phyloP scores from a whole-genome alignment of 164 flowering plant genomes.

The Paratinospora sagittata region DNA sequence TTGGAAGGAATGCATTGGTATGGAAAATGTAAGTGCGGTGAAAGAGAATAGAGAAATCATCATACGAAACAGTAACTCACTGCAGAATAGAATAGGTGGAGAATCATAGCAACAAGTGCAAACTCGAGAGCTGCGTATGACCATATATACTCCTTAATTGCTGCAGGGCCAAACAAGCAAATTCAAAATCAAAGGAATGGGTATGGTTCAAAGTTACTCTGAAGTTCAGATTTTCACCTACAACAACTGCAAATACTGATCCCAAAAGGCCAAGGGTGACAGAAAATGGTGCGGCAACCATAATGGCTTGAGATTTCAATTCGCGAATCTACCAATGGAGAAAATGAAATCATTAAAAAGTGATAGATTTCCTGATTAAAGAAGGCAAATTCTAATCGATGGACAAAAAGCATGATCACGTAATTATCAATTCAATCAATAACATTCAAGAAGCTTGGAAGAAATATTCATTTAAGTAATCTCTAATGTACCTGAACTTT shows the following conservation, averaged over 20 bases:
- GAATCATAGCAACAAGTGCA: slow-evolving; percentile 49
- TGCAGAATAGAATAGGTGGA: slow-evolving; percentile 52
- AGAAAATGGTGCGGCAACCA: slow-evolving; percentile 76
- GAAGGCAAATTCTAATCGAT: not conserved
- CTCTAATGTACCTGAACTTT: no score
- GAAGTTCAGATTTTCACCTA: slow-evolving; percentile 41
- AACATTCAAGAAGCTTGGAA: no score
- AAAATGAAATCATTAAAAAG: not conserved
- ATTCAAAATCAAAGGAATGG: not conserved
- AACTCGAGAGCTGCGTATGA: slow-evolving; percentile 89
- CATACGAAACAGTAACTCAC: slow-evolving; percentile 31
- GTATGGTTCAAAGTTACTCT: not conserved
- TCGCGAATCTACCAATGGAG: slow-evolving; percentile 44
- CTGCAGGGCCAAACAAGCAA: slow-evolving; percentile 36
- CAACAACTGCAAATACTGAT: slow-evolving; percentile 58
- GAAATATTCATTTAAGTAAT: no score
- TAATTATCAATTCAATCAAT: no score
- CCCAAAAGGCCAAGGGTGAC: slow-evolving; percentile 65
- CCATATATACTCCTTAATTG: slow-evolving; percentile 81
- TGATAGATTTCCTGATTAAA: not conserved
- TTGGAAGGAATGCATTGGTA: not conserved
- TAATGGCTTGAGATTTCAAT: slow-evolving; percentile 57
- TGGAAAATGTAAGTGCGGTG: not conserved
- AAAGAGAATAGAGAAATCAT: not conserved
- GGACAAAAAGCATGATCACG: not conserved